Conservation (phyloP, 345 rosid species). For the Aethionema arabicum region DNA sequence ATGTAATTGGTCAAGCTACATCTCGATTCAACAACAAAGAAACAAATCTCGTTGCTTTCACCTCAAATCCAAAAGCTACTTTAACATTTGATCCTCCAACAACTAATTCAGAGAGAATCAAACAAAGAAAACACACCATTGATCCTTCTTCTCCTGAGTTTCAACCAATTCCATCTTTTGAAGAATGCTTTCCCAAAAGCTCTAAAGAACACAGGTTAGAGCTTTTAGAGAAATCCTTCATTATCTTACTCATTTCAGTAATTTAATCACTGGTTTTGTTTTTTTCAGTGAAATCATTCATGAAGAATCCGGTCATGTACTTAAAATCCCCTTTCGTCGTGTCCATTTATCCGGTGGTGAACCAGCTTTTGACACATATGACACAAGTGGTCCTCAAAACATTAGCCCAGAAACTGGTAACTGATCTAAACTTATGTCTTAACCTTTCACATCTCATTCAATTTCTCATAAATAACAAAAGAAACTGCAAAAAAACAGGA, state of each 20-base stretch:
- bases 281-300: conserved; percentile 71
- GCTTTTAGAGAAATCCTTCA: not conserved
- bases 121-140: conserved; percentile 65
- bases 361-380: conserved; percentile 79
- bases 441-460: not conserved
- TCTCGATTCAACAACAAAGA: conserved; percentile 51
- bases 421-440: conserved; percentile 10
- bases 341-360: conserved; percentile 86
- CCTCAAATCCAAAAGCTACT: conserved; percentile 51
- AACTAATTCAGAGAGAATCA: conserved; percentile 47
- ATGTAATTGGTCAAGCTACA: conserved; percentile 45
- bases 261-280: conserved; percentile 13
- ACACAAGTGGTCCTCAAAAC: conserved; percentile 96
- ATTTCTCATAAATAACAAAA: not conserved
- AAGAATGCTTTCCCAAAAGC: conserved; percentile 91
- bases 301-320: conserved; percentile 77
- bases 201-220: conserved; percentile 66
- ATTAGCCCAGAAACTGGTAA: conserved; percentile 73
- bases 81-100: conserved; percentile 77
- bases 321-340: conserved; percentile 88
- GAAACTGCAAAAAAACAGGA: conserved; percentile 48
- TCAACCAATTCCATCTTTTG: conserved; percentile 79
- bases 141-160: conserved; percentile 97
- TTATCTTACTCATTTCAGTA: not conserved
- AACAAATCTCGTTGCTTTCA: conserved; percentile 15